Conservation (phyloP, 2,329 filamentous ascomycete species). For the Fusarium kyushuense region DNA sequence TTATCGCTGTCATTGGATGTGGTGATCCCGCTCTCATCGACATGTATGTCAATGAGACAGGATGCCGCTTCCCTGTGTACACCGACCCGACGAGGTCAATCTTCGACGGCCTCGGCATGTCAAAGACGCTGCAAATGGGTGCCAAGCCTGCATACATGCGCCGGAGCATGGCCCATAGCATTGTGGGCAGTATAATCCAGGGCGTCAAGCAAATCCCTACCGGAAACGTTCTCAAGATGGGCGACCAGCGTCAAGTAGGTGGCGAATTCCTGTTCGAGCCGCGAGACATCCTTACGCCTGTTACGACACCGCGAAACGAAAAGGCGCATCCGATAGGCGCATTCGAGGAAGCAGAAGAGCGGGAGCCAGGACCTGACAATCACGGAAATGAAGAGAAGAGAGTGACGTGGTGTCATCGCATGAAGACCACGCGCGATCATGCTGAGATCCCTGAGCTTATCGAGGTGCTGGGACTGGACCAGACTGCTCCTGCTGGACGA, state of each 20-base stretch:
- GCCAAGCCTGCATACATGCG: slow-evolving; percentile 72
- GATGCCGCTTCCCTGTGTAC: slow-evolving; percentile 80
- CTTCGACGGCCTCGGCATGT: slow-evolving; percentile 77
- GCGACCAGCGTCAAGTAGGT: slow-evolving; percentile 76
- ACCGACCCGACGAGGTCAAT: slow-evolving; percentile 77
- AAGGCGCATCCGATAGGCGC: slow-evolving; percentile 40
- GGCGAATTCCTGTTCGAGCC: slow-evolving; percentile 84
- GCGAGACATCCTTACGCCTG: slow-evolving; percentile 57
- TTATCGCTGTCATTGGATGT: slow-evolving; percentile 78
- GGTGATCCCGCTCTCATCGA: slow-evolving; percentile 76
- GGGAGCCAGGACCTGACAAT: neutral
- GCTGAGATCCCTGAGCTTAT: slow-evolving; percentile 76
- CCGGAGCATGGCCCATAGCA: slow-evolving; percentile 63
- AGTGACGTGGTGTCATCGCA: slow-evolving; percentile 84
- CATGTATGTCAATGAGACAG: slow-evolving; percentile 71
- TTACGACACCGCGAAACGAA: slow-evolving; percentile 58
- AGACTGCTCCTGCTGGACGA: slow-evolving; percentile 18
- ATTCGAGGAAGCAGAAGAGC: slow-evolving; percentile 35
- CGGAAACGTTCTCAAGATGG: slow-evolving; percentile 71
- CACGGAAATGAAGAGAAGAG: slow-evolving; percentile 64
- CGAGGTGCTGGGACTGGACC: slow-evolving; percentile 70
- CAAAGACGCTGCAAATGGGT: slow-evolving; percentile 71
- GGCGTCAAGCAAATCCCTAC: slow-evolving; percentile 67
- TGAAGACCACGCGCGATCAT: slow-evolving; percentile 83
- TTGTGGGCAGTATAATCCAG: slow-evolving; percentile 68